phyloP scores from a whole-genome alignment of 192 early-diverging fungal genomes.

The Mortierella antarctica region DNA sequence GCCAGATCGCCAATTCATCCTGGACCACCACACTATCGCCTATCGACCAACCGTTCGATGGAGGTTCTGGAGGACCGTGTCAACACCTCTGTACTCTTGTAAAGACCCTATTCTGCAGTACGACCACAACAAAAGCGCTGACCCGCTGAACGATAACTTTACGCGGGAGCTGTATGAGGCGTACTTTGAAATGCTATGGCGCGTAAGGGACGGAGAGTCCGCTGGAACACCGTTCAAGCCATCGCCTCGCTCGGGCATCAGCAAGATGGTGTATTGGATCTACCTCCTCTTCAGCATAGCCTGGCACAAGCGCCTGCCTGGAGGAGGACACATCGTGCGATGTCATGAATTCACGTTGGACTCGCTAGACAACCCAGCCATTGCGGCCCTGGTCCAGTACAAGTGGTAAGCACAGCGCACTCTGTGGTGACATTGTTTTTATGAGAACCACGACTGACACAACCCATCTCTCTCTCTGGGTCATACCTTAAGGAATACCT shows the following conservation, averaged over 20 bases:
- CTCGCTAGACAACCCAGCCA: slow-evolving; percentile 3
- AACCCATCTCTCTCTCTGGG: neutral
- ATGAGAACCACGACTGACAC: neutral
- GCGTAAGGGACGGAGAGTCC: neutral
- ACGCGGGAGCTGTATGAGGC: neutral
- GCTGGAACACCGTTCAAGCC: neutral
- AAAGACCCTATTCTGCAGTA: neutral
- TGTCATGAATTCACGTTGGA: neutral
- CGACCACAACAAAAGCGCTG: neutral
- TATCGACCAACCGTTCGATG: neutral
- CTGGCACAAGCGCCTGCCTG: neutral
- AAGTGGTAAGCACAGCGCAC: neutral
- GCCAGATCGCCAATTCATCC: neutral
- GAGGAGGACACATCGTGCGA: neutral
- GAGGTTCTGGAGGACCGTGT: neutral
- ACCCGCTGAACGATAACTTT: neutral
- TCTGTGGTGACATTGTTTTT: too few species aligned
- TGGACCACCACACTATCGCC: neutral
- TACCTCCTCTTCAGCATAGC: neutral
- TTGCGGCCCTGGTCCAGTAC: slow-evolving; percentile 11
- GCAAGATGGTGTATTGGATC: neutral
- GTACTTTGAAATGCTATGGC: slow-evolving; percentile 3
- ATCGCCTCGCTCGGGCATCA: too few species aligned
- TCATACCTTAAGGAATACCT: slow-evolving; percentile 2
- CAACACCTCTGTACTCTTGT: neutral